A percentile compares a stretch with the other conserved stretches of the same genome.
Conservation (phyloP, 1,284 basidiomycete species). For the Vanrija sp. region DNA sequence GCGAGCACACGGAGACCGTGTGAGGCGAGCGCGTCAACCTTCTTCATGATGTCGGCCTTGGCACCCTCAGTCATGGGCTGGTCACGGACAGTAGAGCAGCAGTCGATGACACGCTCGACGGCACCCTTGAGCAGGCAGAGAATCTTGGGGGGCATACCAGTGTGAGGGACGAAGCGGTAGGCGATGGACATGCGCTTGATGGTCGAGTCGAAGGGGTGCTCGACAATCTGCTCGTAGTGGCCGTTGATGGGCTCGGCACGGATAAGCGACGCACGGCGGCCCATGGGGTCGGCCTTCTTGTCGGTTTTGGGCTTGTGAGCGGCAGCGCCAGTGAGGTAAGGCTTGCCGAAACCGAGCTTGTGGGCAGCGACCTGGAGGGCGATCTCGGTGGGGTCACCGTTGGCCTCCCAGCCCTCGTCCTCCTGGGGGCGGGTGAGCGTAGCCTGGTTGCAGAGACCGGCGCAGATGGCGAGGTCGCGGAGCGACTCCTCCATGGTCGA, state of each 20-base stretch:
- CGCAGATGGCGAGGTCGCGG: slow-evolving; percentile 49
- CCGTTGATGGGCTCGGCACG: slow-evolving; percentile 18
- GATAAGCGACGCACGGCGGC: neutral
- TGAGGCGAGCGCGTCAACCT: slow-evolving; percentile 56
- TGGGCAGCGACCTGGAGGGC: slow-evolving; percentile 64
- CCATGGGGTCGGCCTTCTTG: slow-evolving; percentile 2
- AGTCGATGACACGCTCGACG: slow-evolving; percentile 60
- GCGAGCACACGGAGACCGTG: slow-evolving; percentile 57
- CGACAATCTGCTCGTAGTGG: slow-evolving; percentile 46
- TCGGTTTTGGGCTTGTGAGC: slow-evolving; percentile 5
- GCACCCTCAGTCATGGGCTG: slow-evolving; percentile 23
- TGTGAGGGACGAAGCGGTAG: slow-evolving; percentile 37
- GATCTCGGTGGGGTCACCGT: slow-evolving; percentile 66
- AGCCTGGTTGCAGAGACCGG: slow-evolving; percentile 54
- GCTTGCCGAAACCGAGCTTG: slow-evolving; percentile 51
- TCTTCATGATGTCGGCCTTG: slow-evolving; percentile 52
- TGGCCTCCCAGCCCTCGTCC: slow-evolving; percentile 59
- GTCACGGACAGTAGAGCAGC: slow-evolving; percentile 50
- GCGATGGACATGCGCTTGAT: slow-evolving; percentile 62
- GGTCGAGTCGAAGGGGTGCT: slow-evolving; percentile 61
- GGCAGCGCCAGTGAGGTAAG: slow-evolving; percentile 39
- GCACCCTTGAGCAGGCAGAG: slow-evolving; percentile 58
- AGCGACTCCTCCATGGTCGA: slow-evolving; percentile 22
- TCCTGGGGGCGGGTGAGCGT: slow-evolving; percentile 45
- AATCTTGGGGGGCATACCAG: slow-evolving; percentile 8